Evolutionary conservation across 2,329 filamentous ascomycete species (phyloP).

Genomic region (Botrytis sinoallii): DNA sequence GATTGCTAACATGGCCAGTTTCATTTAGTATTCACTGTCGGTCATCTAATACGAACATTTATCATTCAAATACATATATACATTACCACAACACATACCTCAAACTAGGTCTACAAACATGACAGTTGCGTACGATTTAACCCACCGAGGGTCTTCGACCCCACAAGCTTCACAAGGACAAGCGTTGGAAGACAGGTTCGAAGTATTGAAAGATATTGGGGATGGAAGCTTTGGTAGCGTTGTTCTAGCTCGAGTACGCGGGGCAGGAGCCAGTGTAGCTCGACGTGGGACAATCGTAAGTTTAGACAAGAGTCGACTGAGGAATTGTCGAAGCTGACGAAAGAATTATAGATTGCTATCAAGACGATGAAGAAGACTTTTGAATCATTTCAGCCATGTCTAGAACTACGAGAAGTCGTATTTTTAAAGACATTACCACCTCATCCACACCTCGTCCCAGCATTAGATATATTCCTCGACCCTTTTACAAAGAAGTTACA

Average conservation of each 20-base stretch:
- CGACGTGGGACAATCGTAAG: conserved; percentile 89
- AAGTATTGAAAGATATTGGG: conserved; percentile 95
- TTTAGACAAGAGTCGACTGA: conserved; percentile 27
- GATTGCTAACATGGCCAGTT: conserved; percentile 11
- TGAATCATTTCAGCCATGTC: conserved; percentile 82
- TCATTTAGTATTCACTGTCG: conserved; percentile 22
- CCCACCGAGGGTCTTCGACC: conserved; percentile 63
- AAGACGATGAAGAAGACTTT: conserved; percentile 99
- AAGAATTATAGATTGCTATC: conserved; percentile 73
- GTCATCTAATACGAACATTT: conserved; percentile 11
- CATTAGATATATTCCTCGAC: conserved; percentile 96
- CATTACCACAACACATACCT: neutral
- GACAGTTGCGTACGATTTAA: conserved; percentile 72
- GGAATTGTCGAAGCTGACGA: conserved; percentile 24
- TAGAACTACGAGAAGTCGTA: conserved; percentile 94
- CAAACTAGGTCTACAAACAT: conserved; percentile 49
- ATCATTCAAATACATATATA: conserved; percentile 14
- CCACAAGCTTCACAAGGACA: conserved; percentile 44
- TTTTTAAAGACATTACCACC: conserved; percentile 86
- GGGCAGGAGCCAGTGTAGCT: conserved; percentile 83
- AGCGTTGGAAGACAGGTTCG: conserved; percentile 88
- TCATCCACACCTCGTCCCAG: conserved; percentile 92
- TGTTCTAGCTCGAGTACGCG: conserved; percentile 83
- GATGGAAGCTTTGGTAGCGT: conserved; percentile 99
- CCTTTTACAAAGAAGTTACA: conserved; percentile 94